These are phyloP conservation scores for Leishmania major DNA, from an alignment of 208 protist genomes.

Conservation along the genomic window DNA sequence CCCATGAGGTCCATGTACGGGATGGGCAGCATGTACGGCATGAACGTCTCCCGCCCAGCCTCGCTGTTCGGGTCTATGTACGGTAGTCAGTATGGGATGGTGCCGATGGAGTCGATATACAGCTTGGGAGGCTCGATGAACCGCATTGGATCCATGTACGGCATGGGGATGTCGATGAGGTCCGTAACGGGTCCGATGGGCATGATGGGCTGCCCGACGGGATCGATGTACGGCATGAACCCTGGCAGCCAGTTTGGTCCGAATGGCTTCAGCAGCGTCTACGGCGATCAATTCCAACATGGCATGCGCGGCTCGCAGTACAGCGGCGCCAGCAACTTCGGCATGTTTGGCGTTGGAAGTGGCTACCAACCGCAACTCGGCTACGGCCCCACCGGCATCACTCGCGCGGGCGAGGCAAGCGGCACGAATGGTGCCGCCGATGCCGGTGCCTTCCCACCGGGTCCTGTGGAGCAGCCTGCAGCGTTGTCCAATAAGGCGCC, in stretches of 20 bases:
- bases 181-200: conserved; percentile 16
- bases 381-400: conserved; percentile 30
- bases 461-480: neutral
- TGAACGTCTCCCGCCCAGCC: conserved; percentile 18
- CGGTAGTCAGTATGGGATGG: conserved; percentile 36
- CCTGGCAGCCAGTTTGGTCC: conserved; percentile 15
- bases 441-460: neutral
- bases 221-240: conserved; percentile 40
- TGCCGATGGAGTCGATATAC: conserved; percentile 19
- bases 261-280: conserved; percentile 36
- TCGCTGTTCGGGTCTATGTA: conserved; percentile 15
- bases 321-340: conserved; percentile 26
- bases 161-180: conserved; percentile 32
- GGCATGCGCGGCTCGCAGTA: conserved; percentile 10
- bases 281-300: conserved; percentile 23
- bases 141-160: conserved; percentile 38
- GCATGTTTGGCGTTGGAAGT: conserved; percentile 17
- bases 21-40: conserved; percentile 31
- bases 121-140: conserved; percentile 26
- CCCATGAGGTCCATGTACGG: conserved; percentile 15
- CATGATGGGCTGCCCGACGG: conserved; percentile 23
- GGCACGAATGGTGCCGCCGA: neutral
- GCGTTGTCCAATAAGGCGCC: neutral
- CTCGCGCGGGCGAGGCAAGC: conserved; percentile 13
- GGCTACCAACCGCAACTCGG: conserved; percentile 2